Evolutionary conservation across 306 rosid species (phyloP).

Genomic region (Trichosanthes truncata): DNA sequence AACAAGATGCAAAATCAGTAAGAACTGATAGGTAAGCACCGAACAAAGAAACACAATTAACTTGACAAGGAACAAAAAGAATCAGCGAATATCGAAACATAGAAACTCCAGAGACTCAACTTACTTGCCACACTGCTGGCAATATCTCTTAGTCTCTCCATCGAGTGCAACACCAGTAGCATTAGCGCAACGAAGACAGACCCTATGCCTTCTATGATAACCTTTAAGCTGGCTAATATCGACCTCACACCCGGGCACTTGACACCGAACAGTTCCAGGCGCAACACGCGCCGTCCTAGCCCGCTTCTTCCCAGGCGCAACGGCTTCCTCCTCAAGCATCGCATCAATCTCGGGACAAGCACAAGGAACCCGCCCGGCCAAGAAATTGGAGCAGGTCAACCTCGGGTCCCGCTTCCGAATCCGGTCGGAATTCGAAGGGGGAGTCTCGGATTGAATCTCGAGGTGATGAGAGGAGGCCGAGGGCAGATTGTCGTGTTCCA

Average conservation of each 20-base stretch:
- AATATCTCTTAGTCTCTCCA: slow-evolving; percentile 66
- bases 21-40: background rate
- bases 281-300: slow-evolving; percentile 35
- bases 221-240: slow-evolving; percentile 85
- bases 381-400: slow-evolving; percentile 61
- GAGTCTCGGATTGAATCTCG: background rate
- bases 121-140: slow-evolving; percentile 99
- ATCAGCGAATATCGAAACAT: background rate
- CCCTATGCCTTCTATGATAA: slow-evolving; percentile 80
- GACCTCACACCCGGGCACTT: slow-evolving; percentile 75
- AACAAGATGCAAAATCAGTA: background rate
- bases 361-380: slow-evolving; percentile 85
- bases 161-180: slow-evolving; percentile 48
- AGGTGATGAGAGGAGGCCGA: background rate
- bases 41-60: background rate
- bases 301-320: slow-evolving; percentile 58
- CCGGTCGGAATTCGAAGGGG: slow-evolving; percentile 12
- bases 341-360: slow-evolving; percentile 93
- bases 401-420: slow-evolving; percentile 90
- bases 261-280: slow-evolving; percentile 41
- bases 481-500: slow-evolving; percentile 9
- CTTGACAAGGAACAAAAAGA: background rate
- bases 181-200: slow-evolving; percentile 76
- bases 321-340: slow-evolving; percentile 42
- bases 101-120: background rate